phyloP scores from a whole-genome alignment of 768 basidiomycete species.

The Ephemerocybe angulata region DNA sequence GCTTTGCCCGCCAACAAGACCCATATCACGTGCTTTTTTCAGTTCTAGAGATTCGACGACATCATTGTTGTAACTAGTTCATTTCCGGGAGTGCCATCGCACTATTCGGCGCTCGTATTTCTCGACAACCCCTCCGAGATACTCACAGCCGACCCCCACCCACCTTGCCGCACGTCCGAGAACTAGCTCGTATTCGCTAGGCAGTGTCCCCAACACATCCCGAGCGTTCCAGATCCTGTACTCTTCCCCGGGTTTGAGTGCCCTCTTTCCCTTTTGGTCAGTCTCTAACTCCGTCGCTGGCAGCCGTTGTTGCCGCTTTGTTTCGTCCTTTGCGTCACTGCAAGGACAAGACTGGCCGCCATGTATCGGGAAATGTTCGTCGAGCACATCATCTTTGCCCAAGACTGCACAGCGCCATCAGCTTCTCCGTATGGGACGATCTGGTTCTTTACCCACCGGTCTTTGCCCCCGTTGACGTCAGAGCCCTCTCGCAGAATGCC shows the following conservation, averaged over 20 bases:
- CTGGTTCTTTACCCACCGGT: no score
- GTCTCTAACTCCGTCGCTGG: constrained; percentile 11
- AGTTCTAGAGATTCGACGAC: constrained; percentile 5
- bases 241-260: constrained; percentile 50
- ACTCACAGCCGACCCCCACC: constrained; percentile 51
- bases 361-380: constrained; percentile 40
- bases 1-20: no score
- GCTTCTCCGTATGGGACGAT: no score
- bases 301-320: constrained; percentile 11
- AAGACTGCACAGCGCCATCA: no score
- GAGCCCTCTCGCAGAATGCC: neutral
- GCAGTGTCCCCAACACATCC: constrained; percentile 62
- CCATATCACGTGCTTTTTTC: constrained; percentile 4
- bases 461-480: neutral
- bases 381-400: constrained; percentile 27
- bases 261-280: constrained; percentile 7
- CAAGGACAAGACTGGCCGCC: neutral
- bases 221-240: constrained; percentile 63
- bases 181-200: constrained; percentile 48
- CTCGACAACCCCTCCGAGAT: constrained; percentile 56
- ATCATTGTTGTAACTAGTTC: constrained; percentile 18
- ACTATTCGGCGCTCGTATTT: constrained; percentile 60
- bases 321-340: constrained; percentile 8
- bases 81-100: constrained; percentile 42
- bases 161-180: constrained; percentile 49